Base-by-base conservation (phyloP, 2,329 filamentous ascomycete species). In the Sphaerulina vaccinii region DNA sequence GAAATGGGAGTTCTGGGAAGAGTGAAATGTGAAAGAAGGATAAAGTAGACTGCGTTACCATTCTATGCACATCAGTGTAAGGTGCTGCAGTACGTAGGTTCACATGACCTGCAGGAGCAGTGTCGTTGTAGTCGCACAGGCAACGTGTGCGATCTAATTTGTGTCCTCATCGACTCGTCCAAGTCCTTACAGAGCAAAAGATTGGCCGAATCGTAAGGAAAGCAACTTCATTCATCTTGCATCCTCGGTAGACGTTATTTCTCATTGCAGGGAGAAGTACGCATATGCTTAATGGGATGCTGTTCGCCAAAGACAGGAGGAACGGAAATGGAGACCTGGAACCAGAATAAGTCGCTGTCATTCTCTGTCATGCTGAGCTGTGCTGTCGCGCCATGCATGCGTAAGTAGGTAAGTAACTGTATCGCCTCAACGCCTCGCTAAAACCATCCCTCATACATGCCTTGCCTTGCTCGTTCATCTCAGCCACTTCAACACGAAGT, bases 401-500 rank as follows among this genome's bases (percentile, higher is more conserved):
- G 37, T 21, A 39, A 22, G 27, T 32, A 32, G 27, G 27, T 32
- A 13, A 13, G 27, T n/a, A n/a, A n/a, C n/a, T 39, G 37, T 39
- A 21, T 39, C 37, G 37, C 21, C 47, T 29, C 6, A 51, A 51
- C 52, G 52, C 52, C 52, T 47, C 48, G 52, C 52, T 55, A 51
- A 51, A 51, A 19, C 40, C 38, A 18, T 15, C 13, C 11, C 15
- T 42, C 18, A 39, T 35, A 22, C 3, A 21, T 11, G 37, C 37
- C 16, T 21, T 21, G 18, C 15, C 11, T 21, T 39, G 18, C 18
- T 5, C 7, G 16, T 16, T 78, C 71, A 92, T 68, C 88, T 77
- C 72, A 99, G 70, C 68, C 83, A 97, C 72, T 91, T 87, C 67
- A 99, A 68, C 50, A 95, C 90, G 58, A 93, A 73, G 84, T 90